Percentiles rank a stretch among this genome's conserved stretches.
phyloP scores from a whole-genome alignment of 1,284 basidiomycete genomes.

The Coriolopsis trogii region DNA sequence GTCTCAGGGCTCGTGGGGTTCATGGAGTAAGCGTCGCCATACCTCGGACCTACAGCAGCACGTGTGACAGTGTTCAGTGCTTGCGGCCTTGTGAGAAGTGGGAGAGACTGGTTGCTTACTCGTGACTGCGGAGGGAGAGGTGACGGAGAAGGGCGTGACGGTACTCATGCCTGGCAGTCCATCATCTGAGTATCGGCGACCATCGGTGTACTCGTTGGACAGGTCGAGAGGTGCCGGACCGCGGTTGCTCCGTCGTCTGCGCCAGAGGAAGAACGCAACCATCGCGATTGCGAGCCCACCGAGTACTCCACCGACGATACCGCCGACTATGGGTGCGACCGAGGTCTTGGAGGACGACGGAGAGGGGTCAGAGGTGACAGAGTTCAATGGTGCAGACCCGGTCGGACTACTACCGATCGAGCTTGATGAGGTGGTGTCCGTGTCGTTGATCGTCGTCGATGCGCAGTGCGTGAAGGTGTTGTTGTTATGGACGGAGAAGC shows the following conservation, averaged over 20 bases:
- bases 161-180: constrained; percentile 2
- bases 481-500: constrained; percentile 23
- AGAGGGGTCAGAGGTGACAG: neutral
- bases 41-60: constrained; percentile 1
- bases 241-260: neutral
- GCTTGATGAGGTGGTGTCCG: neutral
- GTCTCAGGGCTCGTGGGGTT: neutral
- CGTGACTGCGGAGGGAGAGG: too few relatives aligned
- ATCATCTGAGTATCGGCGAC: neutral
- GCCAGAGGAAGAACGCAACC: constrained; percentile 11
- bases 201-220: constrained; percentile 10
- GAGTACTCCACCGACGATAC: constrained; percentile 14
- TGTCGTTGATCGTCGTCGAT: constrained; percentile 14
- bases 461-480: constrained; percentile 27
- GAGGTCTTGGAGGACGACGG: neutral
- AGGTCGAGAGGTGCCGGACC: constrained; percentile 20
- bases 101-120: too few relatives aligned
- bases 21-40: neutral
- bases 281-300: constrained; percentile 1
- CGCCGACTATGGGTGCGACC: constrained; percentile 13
- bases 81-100: neutral
- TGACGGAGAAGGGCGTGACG: constrained; percentile 20
- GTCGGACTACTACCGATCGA: neutral
- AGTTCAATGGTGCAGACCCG: neutral
- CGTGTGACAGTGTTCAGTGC: neutral